Base-by-base conservation (phyloP, 148 eudicot genomes). In the Dysphania ambrosioides region DNA sequence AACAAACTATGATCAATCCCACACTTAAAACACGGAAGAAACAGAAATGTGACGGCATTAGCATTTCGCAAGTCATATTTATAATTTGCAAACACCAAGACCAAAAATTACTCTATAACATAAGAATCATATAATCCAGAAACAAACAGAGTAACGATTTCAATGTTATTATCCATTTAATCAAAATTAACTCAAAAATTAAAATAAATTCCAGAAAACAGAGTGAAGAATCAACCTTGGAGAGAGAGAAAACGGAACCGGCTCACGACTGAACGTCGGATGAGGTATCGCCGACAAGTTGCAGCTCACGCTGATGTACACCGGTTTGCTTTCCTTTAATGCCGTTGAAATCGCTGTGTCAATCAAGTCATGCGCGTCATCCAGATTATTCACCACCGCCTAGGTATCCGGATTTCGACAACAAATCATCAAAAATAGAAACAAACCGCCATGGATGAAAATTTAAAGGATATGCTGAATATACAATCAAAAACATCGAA, bases 241-340 rank as follows among this genome's bases (percentile, higher is more conserved):
- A 15, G 91, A 81, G 42, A 87, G 75, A 1, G 86, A 86, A 60
- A 89, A 91, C 0, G 89, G 88, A 68, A 91, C 86, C 41, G 97
- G 97, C 38, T 89, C 91, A 16, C 87, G 75, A 59, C 84, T 86
- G 70, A 91, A 89, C 27, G 93, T 89, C 47, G 97, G 91, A 70
- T 91, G 88, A 31, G 97, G 91, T 74, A 87, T 86, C 29, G 75
- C 88, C 19, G 93, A 72, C 81, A 91, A 77, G 40, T 91, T 91
- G 71, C 93, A 91, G 38, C 93, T 60, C 15, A 91, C 53, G 67
- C 91, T 87, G 5, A 91, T 91, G 64, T 91, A 91, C 68, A 91
- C 97, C 44, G 93, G 97, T 81, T 89, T 91, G 74, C 97, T 91
- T 75, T 91, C 93, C 85, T 87, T 91, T 85, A 91, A 77, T 7